Conservation (phyloP, 2,329 filamentous ascomycete genomes). For the Penicillium sp. region DNA sequence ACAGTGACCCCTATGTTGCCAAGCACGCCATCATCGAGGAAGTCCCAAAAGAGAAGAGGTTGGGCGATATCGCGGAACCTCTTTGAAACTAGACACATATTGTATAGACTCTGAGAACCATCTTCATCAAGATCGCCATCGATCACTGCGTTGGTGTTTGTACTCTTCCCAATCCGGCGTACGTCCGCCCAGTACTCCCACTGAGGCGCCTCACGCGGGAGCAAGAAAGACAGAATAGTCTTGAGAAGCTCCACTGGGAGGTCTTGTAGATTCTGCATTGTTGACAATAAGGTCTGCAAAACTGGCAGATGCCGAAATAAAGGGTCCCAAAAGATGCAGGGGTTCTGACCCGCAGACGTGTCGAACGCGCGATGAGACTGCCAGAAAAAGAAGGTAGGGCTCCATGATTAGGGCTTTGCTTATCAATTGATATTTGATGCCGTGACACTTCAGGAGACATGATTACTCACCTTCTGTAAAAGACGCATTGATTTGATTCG, state of each 20-base stretch:
- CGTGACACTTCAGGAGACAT: too few relatives aligned
- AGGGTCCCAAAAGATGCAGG: too few relatives aligned
- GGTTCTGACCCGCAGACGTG: background rate
- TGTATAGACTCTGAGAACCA: conserved; percentile 4
- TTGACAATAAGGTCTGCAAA: background rate
- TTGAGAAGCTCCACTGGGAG: conserved; percentile 23
- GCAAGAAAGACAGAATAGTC: conserved; percentile 15
- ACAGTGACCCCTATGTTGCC: conserved; percentile 5
- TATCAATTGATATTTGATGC: background rate
- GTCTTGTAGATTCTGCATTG: conserved; percentile 17
- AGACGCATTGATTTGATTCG: too few relatives aligned
- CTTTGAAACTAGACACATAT: conserved; percentile 22
- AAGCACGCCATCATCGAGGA: conserved; percentile 10
- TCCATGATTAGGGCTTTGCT: background rate
- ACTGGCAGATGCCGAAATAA: too few relatives aligned
- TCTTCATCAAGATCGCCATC: background rate
- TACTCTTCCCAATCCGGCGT: background rate
- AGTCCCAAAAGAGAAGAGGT: conserved; percentile 21
- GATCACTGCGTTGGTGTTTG: background rate
- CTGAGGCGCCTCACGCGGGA: background rate
- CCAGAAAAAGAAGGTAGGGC: conserved; percentile 3
- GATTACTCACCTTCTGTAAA: too few relatives aligned
- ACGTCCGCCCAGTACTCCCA: background rate
- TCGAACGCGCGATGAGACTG: background rate
- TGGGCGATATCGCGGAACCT: conserved; percentile 22